phyloP scores from a whole-genome alignment of 345 rosid genomes.

The Erucastrum elatum region DNA sequence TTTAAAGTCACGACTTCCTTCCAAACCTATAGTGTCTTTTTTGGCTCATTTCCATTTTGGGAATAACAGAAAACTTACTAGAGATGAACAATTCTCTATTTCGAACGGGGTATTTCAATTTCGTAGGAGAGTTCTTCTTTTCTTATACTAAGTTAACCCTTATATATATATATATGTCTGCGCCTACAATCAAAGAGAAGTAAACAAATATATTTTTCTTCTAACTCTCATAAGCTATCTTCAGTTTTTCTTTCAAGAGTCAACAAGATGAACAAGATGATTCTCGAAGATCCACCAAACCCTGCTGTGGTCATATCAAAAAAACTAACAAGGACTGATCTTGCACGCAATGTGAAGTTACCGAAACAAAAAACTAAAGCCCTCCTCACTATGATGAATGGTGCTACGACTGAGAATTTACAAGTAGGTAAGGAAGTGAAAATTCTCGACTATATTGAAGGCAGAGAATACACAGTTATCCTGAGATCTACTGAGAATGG shows the following conservation, averaged over 20 bases:
- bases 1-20: neutral
- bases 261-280: neutral
- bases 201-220: neutral
- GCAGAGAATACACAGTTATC: neutral
- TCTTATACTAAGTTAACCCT: neutral
- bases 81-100: neutral
- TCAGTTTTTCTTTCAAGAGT: neutral
- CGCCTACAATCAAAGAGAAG: neutral
- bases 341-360: neutral
- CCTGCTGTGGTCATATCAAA: conserved; percentile 4
- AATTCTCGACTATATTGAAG: neutral
- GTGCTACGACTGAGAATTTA: neutral
- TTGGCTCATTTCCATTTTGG: neutral
- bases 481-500: neutral
- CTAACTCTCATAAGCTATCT: neutral
- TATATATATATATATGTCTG: neutral
- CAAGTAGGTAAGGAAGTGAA: neutral
- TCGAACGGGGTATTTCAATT: neutral
- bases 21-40: neutral
- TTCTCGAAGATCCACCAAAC: neutral
- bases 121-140: neutral
- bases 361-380: neutral
- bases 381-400: neutral
- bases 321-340: neutral
- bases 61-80: neutral